Base-by-base conservation (phyloP, 768 basidiomycete species). In the Paxillus ammoniavirescens region DNA sequence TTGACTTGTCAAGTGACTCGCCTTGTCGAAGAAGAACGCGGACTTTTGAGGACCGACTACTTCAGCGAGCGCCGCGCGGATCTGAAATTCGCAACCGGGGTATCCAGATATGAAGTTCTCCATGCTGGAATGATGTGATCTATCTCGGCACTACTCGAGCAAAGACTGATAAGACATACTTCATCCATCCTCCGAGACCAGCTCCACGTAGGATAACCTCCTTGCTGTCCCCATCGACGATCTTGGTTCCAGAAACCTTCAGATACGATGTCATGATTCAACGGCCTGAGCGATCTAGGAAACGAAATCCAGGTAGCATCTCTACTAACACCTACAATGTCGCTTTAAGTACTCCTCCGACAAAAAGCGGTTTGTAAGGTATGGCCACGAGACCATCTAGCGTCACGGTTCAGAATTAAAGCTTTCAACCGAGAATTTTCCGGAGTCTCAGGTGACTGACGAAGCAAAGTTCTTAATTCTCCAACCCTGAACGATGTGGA, bases 131-230 rank as follows among this genome's bases (percentile, higher is more conserved):
- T 10, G 45, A 5, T 30, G 23, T 21, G 55, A 49, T 56, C 33
- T 12, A 47, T 33, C 21, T 31, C 37, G 3, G 17, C n/a, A n/a
- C n/a, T 17, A 41, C 33, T 51, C 30, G 23, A 65, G 57, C 56
- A 54, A 60, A 36, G 14, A 8, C 14, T 38, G 15, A 26, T 42
- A 37, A 43, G 49, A 79, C 88, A 68, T 62, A 90, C 89, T 85
- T 89, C 85, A 91, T 87, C 88, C 89, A 90, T 64, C 89, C 88
- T 56, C 88, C 89, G 18, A 91, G 72, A n/a, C 88, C 87, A 50
- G 88, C 88, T 18, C 89, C 89, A 42, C 83, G 74, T 49, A 88
- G 75, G 53, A 86, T 74, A 54, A 86, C 73, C 58, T 83, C 77
- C 17, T 82, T 74, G 37, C 77, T 82, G 36, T 79, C 65, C 47